phyloP scores from a whole-genome alignment of 805 yeast species.

The Komagataella ulmi region DNA sequence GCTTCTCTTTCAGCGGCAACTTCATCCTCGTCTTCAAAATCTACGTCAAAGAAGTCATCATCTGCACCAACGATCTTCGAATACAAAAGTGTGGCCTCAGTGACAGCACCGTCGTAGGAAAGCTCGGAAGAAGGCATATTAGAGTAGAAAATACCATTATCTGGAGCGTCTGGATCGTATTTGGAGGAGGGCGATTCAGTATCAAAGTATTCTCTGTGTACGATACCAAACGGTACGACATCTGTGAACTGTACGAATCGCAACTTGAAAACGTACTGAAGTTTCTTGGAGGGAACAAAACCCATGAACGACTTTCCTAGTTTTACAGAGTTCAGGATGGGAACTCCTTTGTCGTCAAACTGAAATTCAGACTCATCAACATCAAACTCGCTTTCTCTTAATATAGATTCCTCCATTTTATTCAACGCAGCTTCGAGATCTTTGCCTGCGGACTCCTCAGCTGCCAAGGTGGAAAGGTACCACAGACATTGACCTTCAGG shows the following conservation, averaged over 20 bases:
- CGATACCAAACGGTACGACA: constrained; percentile 42
- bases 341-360: constrained; percentile 42
- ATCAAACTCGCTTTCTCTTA: constrained; percentile 64
- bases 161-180: constrained; percentile 26
- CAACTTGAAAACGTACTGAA: constrained; percentile 47
- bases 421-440: constrained; percentile 73
- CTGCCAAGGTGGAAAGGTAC: constrained; percentile 76
- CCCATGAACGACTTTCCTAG: constrained; percentile 77
- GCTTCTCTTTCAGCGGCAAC: constrained; percentile 9
- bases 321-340: constrained; percentile 68
- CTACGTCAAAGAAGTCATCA: constrained; percentile 93
- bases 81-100: constrained; percentile 67
- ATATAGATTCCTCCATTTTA: constrained; percentile 66
- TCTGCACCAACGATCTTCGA: constrained; percentile 78
- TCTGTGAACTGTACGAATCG: constrained; percentile 47
- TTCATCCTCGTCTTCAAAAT: constrained; percentile 89
- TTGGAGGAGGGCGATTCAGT: constrained; percentile 8
- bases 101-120: constrained; percentile 81
- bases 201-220: constrained; percentile 24
- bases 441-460: constrained; percentile 50
- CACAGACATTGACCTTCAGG: constrained; percentile 82
- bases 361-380: constrained; percentile 44
- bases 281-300: constrained; percentile 69
- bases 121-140: constrained; percentile 72
- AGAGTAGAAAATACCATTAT: constrained; percentile 33